Evolutionary conservation across 768 basidiomycete species (phyloP).

Genomic region (Sutorius australiensis): DNA sequence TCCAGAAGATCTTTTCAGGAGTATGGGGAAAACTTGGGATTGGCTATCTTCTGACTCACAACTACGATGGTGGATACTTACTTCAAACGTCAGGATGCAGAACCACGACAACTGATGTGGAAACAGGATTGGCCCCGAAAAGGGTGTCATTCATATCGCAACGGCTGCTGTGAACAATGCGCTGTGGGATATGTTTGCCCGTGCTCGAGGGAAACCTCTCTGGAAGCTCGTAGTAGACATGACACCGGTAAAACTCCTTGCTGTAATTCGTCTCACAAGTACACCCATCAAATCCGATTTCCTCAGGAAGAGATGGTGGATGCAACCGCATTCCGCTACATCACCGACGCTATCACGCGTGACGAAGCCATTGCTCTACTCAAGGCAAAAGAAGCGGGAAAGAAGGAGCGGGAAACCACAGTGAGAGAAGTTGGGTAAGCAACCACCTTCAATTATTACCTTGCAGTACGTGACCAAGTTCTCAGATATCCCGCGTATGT

Average conservation of each 20-base stretch:
- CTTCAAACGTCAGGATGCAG: background rate
- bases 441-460: background rate
- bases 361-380: slow-evolving; percentile 87
- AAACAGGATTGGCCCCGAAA: slow-evolving; percentile 85
- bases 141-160: slow-evolving; percentile 92
- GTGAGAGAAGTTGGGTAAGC: slow-evolving; percentile 66
- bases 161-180: slow-evolving; percentile 89
- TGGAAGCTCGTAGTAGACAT: slow-evolving; percentile 96
- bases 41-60: slow-evolving; percentile 86
- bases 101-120: background rate
- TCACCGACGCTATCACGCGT: slow-evolving; percentile 88
- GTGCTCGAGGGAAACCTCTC: slow-evolving; percentile 74
- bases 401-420: slow-evolving; percentile 72
- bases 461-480: background rate
- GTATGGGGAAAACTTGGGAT: slow-evolving; percentile 93
- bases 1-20: slow-evolving; percentile 73
- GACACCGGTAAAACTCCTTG: slow-evolving; percentile 52
- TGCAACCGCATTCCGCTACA: slow-evolving; percentile 80
- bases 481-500: slow-evolving; percentile 88
- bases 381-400: slow-evolving; percentile 69
- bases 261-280: background rate
- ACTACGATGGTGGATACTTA: slow-evolving; percentile 64
- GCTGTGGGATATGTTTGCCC: slow-evolving; percentile 90
- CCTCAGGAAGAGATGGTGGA: slow-evolving; percentile 72
- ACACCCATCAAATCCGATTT: background rate